Evolutionary conservation across 2,329 filamentous ascomycete species (phyloP).

Genomic region (Blumeriella jaapii): DNA sequence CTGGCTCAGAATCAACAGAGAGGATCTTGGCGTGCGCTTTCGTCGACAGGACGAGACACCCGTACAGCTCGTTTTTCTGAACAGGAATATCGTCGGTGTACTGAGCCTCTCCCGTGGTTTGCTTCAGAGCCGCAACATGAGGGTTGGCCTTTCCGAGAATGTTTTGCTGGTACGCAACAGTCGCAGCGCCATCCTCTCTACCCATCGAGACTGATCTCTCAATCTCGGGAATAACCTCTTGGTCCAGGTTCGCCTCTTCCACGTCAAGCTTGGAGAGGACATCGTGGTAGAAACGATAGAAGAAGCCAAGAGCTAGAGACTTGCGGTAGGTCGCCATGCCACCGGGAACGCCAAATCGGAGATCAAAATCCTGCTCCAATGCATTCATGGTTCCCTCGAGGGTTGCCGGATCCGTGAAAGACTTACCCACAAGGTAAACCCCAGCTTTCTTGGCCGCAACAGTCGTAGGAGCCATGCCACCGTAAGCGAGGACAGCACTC

Average conservation of each 20-base stretch:
- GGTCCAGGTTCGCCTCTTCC: constrained; percentile 45
- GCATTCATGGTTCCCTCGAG: constrained; percentile 84
- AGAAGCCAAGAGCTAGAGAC: constrained; percentile 82
- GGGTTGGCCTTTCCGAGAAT: constrained; percentile 76
- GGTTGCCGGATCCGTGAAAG: constrained; percentile 68
- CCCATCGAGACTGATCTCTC: constrained; percentile 75
- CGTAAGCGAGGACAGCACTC: constrained; percentile 74
- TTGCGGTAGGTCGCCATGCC: constrained; percentile 97
- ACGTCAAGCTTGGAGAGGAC: constrained; percentile 51
- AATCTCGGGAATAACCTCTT: constrained; percentile 71
- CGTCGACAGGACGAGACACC: constrained; percentile 74
- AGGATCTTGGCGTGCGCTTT: constrained; percentile 77
- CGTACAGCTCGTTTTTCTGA: constrained; percentile 76
- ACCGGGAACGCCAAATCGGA: constrained; percentile 82
- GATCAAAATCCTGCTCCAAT: constrained; percentile 79
- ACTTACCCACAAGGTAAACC: constrained; percentile 64
- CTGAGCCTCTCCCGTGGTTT: constrained; percentile 83
- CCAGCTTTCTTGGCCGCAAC: constrained; percentile 74
- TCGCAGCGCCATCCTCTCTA: constrained; percentile 62
- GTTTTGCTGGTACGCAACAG: constrained; percentile 68
- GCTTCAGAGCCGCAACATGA: constrained; percentile 85
- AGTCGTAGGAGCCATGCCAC: constrained; percentile 89
- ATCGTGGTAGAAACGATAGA: constrained; percentile 95
- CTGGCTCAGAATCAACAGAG: constrained; percentile 60
- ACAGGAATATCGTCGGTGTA: constrained; percentile 90